These are phyloP conservation scores for Tulasnella sp. DNA, from an alignment of 768 basidiomycete species.

Conservation along the genomic window DNA sequence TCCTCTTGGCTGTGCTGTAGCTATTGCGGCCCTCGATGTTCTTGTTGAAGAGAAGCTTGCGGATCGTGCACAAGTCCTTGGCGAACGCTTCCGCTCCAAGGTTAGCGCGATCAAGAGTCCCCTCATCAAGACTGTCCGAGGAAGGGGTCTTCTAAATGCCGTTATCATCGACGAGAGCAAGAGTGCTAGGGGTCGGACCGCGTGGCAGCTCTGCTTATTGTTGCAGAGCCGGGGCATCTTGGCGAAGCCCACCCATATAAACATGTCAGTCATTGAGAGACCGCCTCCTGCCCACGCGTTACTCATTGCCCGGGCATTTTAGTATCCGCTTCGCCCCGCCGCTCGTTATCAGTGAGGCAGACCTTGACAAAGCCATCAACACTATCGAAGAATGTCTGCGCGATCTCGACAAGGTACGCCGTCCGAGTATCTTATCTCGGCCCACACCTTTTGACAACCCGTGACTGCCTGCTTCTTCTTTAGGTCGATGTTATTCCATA, in stretches of 20 bases:
- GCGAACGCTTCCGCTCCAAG: slow-evolving; percentile 70
- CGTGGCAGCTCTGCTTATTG: slow-evolving; percentile 93
- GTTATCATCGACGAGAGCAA: slow-evolving; percentile 84
- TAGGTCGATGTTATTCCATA: slow-evolving; percentile 23
- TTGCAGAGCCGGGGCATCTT: slow-evolving; percentile 87
- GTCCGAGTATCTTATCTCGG: neutral
- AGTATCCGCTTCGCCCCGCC: slow-evolving; percentile 97
- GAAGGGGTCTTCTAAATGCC: slow-evolving; percentile 85
- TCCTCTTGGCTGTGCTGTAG: slow-evolving; percentile 93
- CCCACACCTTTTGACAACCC: neutral
- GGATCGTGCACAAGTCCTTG: slow-evolving; percentile 72
- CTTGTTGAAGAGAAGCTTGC: slow-evolving; percentile 81
- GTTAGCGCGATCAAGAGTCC: slow-evolving; percentile 61
- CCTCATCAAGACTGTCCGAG: slow-evolving; percentile 73
- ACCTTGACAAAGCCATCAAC: slow-evolving; percentile 65
- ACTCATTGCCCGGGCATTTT: too few species aligned
- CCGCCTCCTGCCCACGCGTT: neutral
- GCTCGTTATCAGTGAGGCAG: slow-evolving; percentile 85
- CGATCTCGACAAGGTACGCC: slow-evolving; percentile 70
- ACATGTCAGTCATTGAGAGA: slow-evolving; percentile 60
- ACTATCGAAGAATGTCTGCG: slow-evolving; percentile 72
- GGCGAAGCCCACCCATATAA: slow-evolving; percentile 94
- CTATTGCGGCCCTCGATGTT: slow-evolving; percentile 88
- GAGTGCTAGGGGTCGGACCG: slow-evolving; percentile 72
- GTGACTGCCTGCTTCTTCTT: neutral